phyloP scores from a whole-genome alignment of 2,329 filamentous ascomycete species.

The Catunica adiposa region DNA sequence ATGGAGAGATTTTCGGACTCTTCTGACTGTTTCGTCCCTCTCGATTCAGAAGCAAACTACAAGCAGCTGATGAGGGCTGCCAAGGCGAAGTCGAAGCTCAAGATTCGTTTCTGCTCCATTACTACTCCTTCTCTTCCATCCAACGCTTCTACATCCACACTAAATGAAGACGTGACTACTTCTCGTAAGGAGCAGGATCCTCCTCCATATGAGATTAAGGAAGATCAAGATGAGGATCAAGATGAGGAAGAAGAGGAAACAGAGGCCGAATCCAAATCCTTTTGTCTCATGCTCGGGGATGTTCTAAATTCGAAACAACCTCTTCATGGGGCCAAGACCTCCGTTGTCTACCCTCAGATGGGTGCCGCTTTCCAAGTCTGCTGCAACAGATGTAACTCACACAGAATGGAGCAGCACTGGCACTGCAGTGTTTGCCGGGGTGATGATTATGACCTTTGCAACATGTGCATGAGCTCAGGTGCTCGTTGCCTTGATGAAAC shows the following conservation, averaged over 20 bases:
- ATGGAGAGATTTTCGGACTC: conserved; percentile 96
- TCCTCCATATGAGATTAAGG: not conserved
- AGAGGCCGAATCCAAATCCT: too few relatives aligned
- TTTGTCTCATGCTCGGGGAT: too few relatives aligned
- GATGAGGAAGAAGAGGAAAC: too few relatives aligned
- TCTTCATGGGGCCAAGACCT: not conserved
- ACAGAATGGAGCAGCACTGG: conserved; percentile 70
- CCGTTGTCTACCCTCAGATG: conserved; percentile 17
- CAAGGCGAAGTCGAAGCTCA: conserved; percentile 95
- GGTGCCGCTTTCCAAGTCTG: conserved; percentile 57
- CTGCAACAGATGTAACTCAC: conserved; percentile 76
- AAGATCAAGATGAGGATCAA: too few relatives aligned
- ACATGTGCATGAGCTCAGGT: conserved; percentile 57
- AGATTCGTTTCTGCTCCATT: conserved; percentile 53
- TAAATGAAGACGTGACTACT: not conserved
- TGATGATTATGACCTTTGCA: conserved; percentile 89
- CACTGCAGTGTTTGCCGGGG: conserved; percentile 89
- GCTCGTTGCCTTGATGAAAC: conserved; percentile 59
- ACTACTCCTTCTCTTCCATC: not conserved
- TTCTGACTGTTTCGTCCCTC: conserved; percentile 59
- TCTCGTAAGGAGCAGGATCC: not conserved
- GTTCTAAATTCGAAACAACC: too few relatives aligned
- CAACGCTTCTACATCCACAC: not conserved
- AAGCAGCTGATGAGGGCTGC: conserved; percentile 94
- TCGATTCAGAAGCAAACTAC: conserved; percentile 73